Conservation (phyloP, 2,329 filamentous ascomycete genomes). For the Penicillium sp. region DNA sequence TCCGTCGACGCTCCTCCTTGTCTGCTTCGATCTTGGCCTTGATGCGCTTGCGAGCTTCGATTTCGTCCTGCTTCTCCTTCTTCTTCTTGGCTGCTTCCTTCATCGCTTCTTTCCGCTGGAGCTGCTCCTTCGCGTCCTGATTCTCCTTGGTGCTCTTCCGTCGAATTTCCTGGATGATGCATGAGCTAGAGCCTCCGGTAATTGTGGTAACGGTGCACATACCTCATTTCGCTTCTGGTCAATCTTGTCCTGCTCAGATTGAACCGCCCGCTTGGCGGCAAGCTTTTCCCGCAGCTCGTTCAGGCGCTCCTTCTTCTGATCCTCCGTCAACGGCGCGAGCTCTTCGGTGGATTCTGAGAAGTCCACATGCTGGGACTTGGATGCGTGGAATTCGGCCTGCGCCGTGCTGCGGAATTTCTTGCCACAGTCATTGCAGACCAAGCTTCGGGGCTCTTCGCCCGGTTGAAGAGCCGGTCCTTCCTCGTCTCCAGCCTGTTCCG, state of each 20-base stretch:
- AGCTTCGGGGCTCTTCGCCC: conserved; percentile 71
- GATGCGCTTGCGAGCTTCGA: conserved; percentile 83
- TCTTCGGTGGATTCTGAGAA: conserved; percentile 94
- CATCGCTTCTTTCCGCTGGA: conserved; percentile 82
- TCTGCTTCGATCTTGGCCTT: conserved; percentile 93
- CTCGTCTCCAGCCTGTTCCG: conserved; percentile 53
- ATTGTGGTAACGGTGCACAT: conserved; percentile 8
- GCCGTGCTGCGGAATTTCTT: conserved; percentile 82
- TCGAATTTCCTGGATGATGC: conserved; percentile 58
- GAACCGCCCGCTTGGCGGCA: conserved; percentile 67
- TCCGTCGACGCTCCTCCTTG: conserved; percentile 82
- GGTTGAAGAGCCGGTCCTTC: conserved; percentile 66
- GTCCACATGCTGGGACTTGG: conserved; percentile 85
- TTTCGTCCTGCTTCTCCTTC: conserved; percentile 80
- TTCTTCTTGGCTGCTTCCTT: conserved; percentile 86
- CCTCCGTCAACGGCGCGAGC: conserved; percentile 83
- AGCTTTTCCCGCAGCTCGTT: conserved; percentile 71
- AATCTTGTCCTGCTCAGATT: conserved; percentile 71
- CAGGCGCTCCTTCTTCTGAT: conserved; percentile 81
- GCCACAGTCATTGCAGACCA: conserved; percentile 91
- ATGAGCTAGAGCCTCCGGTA: neutral
- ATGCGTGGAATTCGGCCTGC: conserved; percentile 85
- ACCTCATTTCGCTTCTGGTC: conserved; percentile 85
- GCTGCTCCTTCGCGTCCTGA: conserved; percentile 85
- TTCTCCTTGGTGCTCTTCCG: conserved; percentile 85